Base-by-base conservation (phyloP, 805 yeast species). In the Yarrowia sp. region DNA sequence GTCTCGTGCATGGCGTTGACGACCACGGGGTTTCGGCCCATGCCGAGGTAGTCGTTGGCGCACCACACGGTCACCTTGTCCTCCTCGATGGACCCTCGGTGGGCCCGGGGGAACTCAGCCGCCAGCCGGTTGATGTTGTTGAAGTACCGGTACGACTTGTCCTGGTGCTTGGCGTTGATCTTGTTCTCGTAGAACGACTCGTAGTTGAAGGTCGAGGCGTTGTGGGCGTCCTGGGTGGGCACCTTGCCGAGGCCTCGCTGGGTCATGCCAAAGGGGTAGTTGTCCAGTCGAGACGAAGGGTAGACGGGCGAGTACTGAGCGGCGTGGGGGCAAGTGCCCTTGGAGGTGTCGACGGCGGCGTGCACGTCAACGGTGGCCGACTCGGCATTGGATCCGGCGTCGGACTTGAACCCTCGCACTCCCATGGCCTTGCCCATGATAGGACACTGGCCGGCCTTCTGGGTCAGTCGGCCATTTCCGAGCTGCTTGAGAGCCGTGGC, bases 31-130 rank as follows among this genome's bases (percentile, higher is more conserved):
- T 94, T 90, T 74, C 86, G 87, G 65, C 97, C 94, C 95, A 95
- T 91, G 13, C 98, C 98, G 70, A 95, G 83, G 78, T 95, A 95
- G 79, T 95, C 99, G 78, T 95, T 95, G 49, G 99, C 93, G 76
- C 99, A 95, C 99, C 99, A 95, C 69, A 95, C 99, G 65, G 97
- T 92, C 69, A 95, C 99, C 76, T 90, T 90, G 74, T 92, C 96
- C 15, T 81, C 81, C 68, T 74, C 76, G 75, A 88, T 91, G 43
- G 76, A 70, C 68, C 87, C 84, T 72, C 95, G 86, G 76, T 95
- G 99, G 43, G 99, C 99, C 74, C 82, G 82, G 52, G 99, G 99
- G 76, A 92, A 95, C 76, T 94, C 97, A 70, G 87, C 83, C 58
- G 98, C 98, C 73, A 95, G 83, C 73, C 99, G 88, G 83, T 95